phyloP scores from a whole-genome alignment of 2,329 filamentous ascomycete species.

The Septoria petroselini region DNA sequence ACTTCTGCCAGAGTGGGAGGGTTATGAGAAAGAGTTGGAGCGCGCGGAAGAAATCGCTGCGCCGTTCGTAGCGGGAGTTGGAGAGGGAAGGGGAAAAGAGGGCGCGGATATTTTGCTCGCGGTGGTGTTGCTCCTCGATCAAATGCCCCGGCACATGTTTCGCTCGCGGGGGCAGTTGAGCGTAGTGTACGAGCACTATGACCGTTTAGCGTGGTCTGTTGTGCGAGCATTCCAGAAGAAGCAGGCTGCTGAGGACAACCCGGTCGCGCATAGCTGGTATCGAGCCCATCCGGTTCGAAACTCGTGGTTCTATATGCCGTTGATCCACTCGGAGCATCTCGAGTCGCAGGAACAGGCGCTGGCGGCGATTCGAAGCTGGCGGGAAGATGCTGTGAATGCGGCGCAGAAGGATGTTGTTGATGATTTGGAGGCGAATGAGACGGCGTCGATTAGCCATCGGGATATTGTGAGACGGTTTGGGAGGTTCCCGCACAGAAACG shows the following conservation, averaged over 20 bases:
- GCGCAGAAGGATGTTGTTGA: constrained; percentile 34
- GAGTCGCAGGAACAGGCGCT: constrained; percentile 45
- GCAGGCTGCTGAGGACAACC: constrained; percentile 21
- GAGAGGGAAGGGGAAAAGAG: constrained; percentile 25
- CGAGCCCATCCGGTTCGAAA: constrained; percentile 38
- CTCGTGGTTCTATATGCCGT: constrained; percentile 59
- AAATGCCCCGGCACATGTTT: constrained; percentile 61
- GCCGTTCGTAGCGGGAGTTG: constrained; percentile 41
- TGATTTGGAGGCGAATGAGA: constrained; percentile 35
- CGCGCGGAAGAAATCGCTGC: constrained; percentile 30
- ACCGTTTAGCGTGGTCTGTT: constrained; percentile 50
- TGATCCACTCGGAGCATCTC: constrained; percentile 58
- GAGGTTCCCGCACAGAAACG: constrained; percentile 59
- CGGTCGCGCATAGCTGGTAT: constrained; percentile 18
- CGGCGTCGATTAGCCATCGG: constrained; percentile 48
- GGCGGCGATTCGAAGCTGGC: neutral
- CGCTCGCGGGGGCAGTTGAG: constrained; percentile 47
- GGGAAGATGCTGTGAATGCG: constrained; percentile 36
- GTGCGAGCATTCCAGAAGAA: constrained; percentile 5
- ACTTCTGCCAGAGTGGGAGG: constrained; percentile 31
- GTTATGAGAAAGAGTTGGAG: constrained; percentile 29
- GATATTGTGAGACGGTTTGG: constrained; percentile 55
- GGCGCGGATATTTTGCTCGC: constrained; percentile 45
- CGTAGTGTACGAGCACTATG: constrained; percentile 55
- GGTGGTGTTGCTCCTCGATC: constrained; percentile 59